Base-by-base conservation (phyloP, 441 rosid genomes). In the Kokia cookei region DNA sequence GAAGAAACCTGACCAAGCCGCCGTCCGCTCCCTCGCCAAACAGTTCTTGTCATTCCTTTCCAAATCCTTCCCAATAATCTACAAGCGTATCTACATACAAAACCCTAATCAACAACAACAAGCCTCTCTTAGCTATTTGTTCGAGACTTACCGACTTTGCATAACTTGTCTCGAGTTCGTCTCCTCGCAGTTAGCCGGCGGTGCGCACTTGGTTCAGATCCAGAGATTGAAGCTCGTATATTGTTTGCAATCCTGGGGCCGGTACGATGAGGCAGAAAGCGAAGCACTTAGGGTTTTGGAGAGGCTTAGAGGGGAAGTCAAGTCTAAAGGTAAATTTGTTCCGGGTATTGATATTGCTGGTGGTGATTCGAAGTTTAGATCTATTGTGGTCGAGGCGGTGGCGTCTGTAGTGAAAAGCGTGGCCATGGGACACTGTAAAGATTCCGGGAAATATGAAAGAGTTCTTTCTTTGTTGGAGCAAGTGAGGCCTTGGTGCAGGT, bases 401-500 rank as follows among this genome's bases (percentile, higher is more conserved):
- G 83, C 73, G 53, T 71, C 65, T 8, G 78, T 88, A n/a, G 84
- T 91, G 57, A 91, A 85, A 80, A 87, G 87, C 14, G 84, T 82
- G 59, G 91, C 87, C 1, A 77, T 78, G 85, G 71, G 77, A 27
- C 82, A 77, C 79, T 84, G 89, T 47, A 78, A 72, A 73, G 92
- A 84, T 17, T 72, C 69, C 35, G 76, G 59, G 65, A 85, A 74
- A 76, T 89, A 84, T 75, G 78, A 69, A 54, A 85, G 71, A 74
- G 82, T 80, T 29, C 80, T 91, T 40, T 50, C 62, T 29, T 67
- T 96, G 82, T 83, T 90, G 22, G 85, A 83, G 45, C 96, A 93
- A 83, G 94, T 86, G 42, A 77, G 75, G 65, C 89, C 75, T 5
- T 96, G 99, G 97, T 86, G 86, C 79, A 76, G 91, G 98, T 96